These are phyloP conservation scores for Cladosporium oxysporum DNA, from an alignment of 2,329 filamentous ascomycete genomes.

Conservation along the genomic window DNA sequence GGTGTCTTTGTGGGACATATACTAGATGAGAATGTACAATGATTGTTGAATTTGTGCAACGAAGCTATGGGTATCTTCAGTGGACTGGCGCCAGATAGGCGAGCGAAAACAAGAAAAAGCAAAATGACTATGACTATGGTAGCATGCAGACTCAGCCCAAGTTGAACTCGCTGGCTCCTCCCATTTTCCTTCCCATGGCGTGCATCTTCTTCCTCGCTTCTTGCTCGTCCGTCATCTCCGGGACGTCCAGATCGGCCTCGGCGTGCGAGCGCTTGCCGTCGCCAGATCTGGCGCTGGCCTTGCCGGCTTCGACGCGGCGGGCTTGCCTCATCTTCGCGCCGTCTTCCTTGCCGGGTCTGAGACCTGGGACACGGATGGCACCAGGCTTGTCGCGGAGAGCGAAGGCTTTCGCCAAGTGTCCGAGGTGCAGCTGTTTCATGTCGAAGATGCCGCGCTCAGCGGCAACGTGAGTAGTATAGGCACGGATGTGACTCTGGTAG, in stretches of 20 bases:
- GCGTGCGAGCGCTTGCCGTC: constrained; percentile 34
- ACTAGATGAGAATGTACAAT: constrained; percentile 43
- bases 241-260: constrained; percentile 30
- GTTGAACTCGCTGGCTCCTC: constrained; percentile 60
- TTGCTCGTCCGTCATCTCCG: constrained; percentile 39
- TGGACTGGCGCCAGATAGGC: background rate
- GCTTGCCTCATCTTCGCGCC: constrained; percentile 49
- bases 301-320: constrained; percentile 40
- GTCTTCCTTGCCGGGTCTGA: constrained; percentile 52
- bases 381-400: constrained; percentile 85
- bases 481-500: constrained; percentile 88
- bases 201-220: constrained; percentile 57
- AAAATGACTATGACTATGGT: background rate
- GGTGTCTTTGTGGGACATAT: constrained; percentile 93
- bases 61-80: constrained; percentile 21
- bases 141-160: constrained; percentile 42
- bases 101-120: constrained; percentile 23
- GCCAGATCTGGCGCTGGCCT: constrained; percentile 27
- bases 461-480: constrained; percentile 90
- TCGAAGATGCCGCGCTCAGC: constrained; percentile 86
- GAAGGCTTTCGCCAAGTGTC: constrained; percentile 92
- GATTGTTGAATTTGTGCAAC: constrained; percentile 7
- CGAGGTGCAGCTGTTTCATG: constrained; percentile 85
- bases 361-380: constrained; percentile 63
- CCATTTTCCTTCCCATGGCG: constrained; percentile 53